phyloP scores from a whole-genome alignment of 306 rosid genomes.

The Pachyrhizus erosus region DNA sequence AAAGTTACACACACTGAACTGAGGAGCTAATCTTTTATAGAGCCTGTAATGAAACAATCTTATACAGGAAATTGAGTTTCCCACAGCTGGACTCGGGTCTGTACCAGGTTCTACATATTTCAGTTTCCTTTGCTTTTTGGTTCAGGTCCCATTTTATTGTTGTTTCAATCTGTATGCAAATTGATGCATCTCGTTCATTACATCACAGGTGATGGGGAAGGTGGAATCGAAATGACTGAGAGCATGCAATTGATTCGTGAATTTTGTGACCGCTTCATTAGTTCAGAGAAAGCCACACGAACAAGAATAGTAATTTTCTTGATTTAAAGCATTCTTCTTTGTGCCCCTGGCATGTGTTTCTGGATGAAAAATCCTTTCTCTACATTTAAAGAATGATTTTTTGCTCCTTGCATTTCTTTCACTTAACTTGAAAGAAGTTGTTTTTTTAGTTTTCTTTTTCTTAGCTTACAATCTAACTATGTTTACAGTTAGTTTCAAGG shows the following conservation, averaged over 20 bases:
- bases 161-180: conserved; percentile 13
- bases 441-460: not conserved
- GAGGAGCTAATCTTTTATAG: conserved; percentile 27
- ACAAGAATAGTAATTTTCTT: conserved; percentile 83
- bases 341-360: conserved; percentile 22
- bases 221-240: conserved; percentile 95
- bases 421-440: conserved; percentile 27
- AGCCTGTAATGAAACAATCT: conserved; percentile 48
- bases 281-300: conserved; percentile 64
- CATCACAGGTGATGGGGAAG: conserved; percentile 96
- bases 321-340: conserved; percentile 32
- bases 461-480: not conserved
- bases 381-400: conserved; percentile 9
- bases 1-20: conserved; percentile 27
- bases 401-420: conserved; percentile 18
- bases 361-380: conserved; percentile 16
- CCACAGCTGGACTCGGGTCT: conserved; percentile 89
- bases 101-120: conserved; percentile 79
- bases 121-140: not conserved
- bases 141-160: not conserved
- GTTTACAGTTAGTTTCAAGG: conserved; percentile 24
- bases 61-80: conserved; percentile 95
- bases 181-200: conserved; percentile 30
- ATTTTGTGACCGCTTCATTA: conserved; percentile 67
- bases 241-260: conserved; percentile 92